Evolutionary conservation across 108 stramenopile genomes (phyloP), one percentile per base, ranked within the genome.

Genomic region (Stephanodiscus minutulus): DNA sequence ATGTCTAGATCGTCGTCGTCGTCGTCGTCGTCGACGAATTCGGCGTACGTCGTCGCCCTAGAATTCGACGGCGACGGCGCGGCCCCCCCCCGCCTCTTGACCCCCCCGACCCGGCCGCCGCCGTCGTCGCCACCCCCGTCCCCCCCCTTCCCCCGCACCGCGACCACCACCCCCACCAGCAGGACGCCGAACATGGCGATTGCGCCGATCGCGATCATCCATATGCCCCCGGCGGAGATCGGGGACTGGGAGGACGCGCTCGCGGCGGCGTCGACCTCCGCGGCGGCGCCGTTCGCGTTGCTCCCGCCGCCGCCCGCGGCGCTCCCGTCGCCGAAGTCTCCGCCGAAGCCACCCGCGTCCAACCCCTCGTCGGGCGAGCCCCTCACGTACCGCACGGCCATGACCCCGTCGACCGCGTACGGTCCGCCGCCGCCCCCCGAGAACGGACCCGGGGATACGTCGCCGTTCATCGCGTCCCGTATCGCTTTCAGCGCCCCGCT

Each of bases 1-100:
- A 57, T 15, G 27, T 74, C 64, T 27, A 79, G 48, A 72, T 79
- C 77, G 48, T 72, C 52, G 5, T 46, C 64, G 20, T 60, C 68
- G n/a, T 56, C 60, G 13, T 54, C 67, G 10, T 68, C 76, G 35
- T 56, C 18, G 15, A 72, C 25, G 15, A 72, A 72, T 36, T 79
- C 78, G 10, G 71, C 78, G 53, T 79, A 79, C 8, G 43, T 44
- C 13, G 43, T 44, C 0, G 43, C 43, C 43, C 3, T 44, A 2
- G 43, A 44, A 44, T 44, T 44, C 15, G 43, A 44, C 15, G 43
- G 43, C 43, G 43, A 44, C 2, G n/a, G n/a, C n/a, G n/a, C n/a
- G n/a, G n/a, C 13, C 13, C 43, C 43, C 13, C 12, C 43, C 0
- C 43, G 43, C 12, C 2, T 1, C 43, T 44, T 44, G 13, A 11